Evolutionary conservation across 805 yeast species (phyloP), one percentile per base, ranked within the genome.

Genomic region (Candida krabiensis): DNA sequence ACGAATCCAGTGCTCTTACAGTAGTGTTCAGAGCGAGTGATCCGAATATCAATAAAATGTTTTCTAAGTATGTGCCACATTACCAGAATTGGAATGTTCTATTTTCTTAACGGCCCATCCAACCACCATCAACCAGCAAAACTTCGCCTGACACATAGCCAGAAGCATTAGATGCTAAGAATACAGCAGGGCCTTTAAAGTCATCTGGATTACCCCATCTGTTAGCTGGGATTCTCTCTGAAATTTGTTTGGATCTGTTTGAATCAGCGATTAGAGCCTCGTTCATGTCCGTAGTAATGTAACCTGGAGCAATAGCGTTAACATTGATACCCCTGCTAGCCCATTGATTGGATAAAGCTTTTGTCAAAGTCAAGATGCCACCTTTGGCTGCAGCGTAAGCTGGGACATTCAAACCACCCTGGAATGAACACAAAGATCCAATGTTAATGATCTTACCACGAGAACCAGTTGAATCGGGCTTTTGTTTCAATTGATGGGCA

Each of bases 51-150:
- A n/a, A n/a, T n/a, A n/a, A n/a, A n/a, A n/a, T n/a, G n/a, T n/a
- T n/a, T n/a, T n/a, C n/a, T n/a, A n/a, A n/a, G n/a, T n/a, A n/a
- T n/a, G n/a, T n/a, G n/a, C n/a, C n/a, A n/a, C n/a, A n/a, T n/a
- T n/a, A n/a, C n/a, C n/a, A n/a, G n/a, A n/a, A n/a, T n/a, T n/a
- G n/a, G n/a, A n/a, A n/a, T n/a, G n/a, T n/a, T n/a, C n/a, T n/a
- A n/a, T n/a, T n/a, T n/a, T n/a, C n/a, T n/a, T n/a, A n/a, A n/a
- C n/a, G n/a, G n/a, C n/a, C 66, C 65, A 66, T 57, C 68, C 69
- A 76, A 25, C 80, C 80, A 40, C 80, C 80, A 46, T 76, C 81
- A 30, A 75, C 79, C 35, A 61, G 54, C 29, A 76, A 44, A 42
- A 67, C 69, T 36, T 74, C 69, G 30, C 81, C 81, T 37, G 70